A percentile compares a stretch with the other conserved stretches of the same genome.
phyloP scores from a whole-genome alignment of 495 filamentous ascomycete genomes.

The Penicillium roqueforti region DNA sequence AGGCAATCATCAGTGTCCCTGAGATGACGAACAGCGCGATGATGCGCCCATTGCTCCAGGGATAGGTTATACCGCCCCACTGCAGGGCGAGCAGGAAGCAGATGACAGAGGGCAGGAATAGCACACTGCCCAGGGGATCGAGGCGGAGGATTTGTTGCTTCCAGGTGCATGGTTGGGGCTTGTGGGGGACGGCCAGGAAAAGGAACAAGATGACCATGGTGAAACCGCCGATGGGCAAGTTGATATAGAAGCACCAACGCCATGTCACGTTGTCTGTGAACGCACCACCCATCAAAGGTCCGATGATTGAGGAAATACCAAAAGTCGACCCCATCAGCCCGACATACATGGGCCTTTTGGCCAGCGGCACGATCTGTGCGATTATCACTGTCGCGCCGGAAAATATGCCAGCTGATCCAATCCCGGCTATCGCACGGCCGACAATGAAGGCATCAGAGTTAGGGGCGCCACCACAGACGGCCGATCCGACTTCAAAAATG shows the following conservation, averaged over 20 bases:
- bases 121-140: conserved; percentile 41
- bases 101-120: conserved; percentile 51
- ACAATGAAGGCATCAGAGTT: conserved; percentile 66
- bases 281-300: conserved; percentile 34
- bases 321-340: conserved; percentile 46
- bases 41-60: conserved; percentile 50
- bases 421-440: conserved; percentile 50
- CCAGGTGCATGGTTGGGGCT: not conserved
- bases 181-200: conserved; percentile 38
- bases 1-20: conserved; percentile 40
- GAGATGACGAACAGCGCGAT: conserved; percentile 51
- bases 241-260: conserved; percentile 66
- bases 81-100: conserved; percentile 56
- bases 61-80: conserved; percentile 57
- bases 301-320: conserved; percentile 52
- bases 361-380: conserved; percentile 52
- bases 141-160: conserved; percentile 45
- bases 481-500: conserved; percentile 59
- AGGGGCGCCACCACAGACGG: conserved; percentile 69
- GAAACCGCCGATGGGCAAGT: conserved; percentile 56
- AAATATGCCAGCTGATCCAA: conserved; percentile 50
- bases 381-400: conserved; percentile 52
- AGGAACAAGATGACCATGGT: conserved; percentile 45
- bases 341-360: conserved; percentile 51
- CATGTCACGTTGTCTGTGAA: conserved; percentile 37